Evolutionary conservation across 2,329 filamentous ascomycete species (phyloP).

Genomic region (Chaetothyriales sp.): DNA sequence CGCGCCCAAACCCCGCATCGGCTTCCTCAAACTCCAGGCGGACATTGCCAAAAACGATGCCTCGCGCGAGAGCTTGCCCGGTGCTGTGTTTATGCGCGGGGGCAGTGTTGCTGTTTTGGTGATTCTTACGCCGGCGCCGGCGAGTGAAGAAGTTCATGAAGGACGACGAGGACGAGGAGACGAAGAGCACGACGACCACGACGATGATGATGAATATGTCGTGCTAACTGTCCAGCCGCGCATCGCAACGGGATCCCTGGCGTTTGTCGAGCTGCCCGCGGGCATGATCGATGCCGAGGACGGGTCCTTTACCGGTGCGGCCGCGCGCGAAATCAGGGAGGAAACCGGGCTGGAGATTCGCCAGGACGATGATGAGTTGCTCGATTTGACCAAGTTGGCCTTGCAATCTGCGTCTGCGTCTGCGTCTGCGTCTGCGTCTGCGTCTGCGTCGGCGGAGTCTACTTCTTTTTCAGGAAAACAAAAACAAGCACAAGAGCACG

Average conservation of each 20-base stretch:
- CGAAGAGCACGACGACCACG: conserved; percentile 3
- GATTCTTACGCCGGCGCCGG: conserved; percentile 42
- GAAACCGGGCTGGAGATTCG: conserved; percentile 40
- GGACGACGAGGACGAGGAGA: conserved; percentile 13
- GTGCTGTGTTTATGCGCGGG: conserved; percentile 42
- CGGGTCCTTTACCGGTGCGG: conserved; percentile 38
- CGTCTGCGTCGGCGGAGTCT: no score
- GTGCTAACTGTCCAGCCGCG: conserved; percentile 43
- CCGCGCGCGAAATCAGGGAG: conserved; percentile 42
- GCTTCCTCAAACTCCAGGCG: conserved; percentile 42
- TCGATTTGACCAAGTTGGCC: conserved; percentile 38
- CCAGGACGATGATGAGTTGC: conserved; percentile 32
- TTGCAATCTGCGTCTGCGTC: background rate
- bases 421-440: no score
- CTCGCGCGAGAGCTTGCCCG: conserved; percentile 36
- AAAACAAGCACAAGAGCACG: no score
- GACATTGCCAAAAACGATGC: conserved; percentile 40
- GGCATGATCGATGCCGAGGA: conserved; percentile 42
- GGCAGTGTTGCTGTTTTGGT: conserved; percentile 44
- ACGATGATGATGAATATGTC: conserved; percentile 30
- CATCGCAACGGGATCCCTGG: conserved; percentile 39
- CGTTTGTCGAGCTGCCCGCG: conserved; percentile 42
- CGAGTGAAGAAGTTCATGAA: no score
- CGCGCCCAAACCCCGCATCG: conserved; percentile 25
- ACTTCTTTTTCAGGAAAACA: no score